Conservation (phyloP, 225 moss, liverwort and hornwort species). For the Straminergon stramineum region DNA sequence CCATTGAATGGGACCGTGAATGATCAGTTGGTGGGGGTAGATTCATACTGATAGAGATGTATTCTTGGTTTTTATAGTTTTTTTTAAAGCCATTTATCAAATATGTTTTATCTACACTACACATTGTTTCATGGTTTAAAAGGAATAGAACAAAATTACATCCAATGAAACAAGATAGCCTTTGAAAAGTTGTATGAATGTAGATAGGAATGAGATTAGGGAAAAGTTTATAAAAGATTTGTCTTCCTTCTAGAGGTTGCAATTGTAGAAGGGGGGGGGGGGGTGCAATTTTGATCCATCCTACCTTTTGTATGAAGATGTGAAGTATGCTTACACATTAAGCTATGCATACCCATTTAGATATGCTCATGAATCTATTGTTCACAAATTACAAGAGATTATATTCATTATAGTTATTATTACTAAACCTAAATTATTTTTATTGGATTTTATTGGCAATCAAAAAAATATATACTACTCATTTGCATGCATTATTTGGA, state of each 20-base stretch:
- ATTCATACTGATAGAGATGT: no score
- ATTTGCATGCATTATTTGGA: background rate
- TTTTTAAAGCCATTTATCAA: background rate
- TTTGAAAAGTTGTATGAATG: background rate
- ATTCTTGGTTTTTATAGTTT: background rate
- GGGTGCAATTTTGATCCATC: background rate
- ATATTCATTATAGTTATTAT: no score
- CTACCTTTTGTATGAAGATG: background rate
- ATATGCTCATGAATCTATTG: background rate
- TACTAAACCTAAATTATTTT: background rate
- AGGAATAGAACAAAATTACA: background rate
- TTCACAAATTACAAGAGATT: background rate
- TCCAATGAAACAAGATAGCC: background rate
- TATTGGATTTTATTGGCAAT: background rate
- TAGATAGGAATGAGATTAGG: background rate
- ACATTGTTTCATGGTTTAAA: background rate
- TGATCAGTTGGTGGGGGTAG: conserved; percentile 2
- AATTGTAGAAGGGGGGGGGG: background rate
- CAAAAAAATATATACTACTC: background rate
- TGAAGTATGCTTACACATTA: background rate
- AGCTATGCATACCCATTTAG: background rate
- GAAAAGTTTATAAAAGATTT: background rate
- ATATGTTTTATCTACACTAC: background rate
- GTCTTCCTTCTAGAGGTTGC: background rate
- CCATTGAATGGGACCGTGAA: background rate